Base-by-base conservation (phyloP, 768 basidiomycete species). In the Rhizopogon roseolus region DNA sequence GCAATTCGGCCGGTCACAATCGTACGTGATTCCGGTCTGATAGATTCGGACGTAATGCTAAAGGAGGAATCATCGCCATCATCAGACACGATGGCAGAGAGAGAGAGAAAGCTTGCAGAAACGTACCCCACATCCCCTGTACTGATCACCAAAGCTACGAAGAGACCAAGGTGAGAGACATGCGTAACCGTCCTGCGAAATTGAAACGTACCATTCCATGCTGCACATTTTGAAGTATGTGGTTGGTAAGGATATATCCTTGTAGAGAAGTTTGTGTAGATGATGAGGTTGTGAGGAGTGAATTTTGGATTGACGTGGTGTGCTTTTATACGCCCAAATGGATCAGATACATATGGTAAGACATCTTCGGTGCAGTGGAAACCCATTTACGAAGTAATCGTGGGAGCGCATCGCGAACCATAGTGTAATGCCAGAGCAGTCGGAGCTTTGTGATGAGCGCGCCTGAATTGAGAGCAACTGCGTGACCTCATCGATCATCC, bases 31-130 rank as follows among this genome's bases (percentile, higher is more conserved):
- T 34, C 88, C 86, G 0, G 84, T 81, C 59, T 85, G 82, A 60
- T 87, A 88, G 27, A 74, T 61, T 37, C 74, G 73, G 45, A 86
- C 75, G 65, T 84, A 87, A 67, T 86, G 84, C 86, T 88, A 60
- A 44, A 44, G 6, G 37, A 25, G 25, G 19, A 7, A 45, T 19
- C 19, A 27, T 41, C 39, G 43, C 40, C 11, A 49, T 53, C 5
- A n/a, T 48, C 50, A 54, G 54, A 42, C 41, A 45, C 52, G 52
- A 51, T 34, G 29, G 17, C 28, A n/a, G 39, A 17, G 16, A 38
- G 28, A n/a, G 34, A 17, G n/a, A 38, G 28, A 45, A 37, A 19
- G 4, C 45, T 19, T 3, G 41, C 36, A 7, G 40, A 50, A n/a
- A 60, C 69, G 8, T 58, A 75, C 74, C 57, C 70, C 68, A 49